Evolutionary conservation across 2,329 filamentous ascomycete genomes (phyloP), one percentile per base, ranked within the genome.

Genomic region (Didymellaceae sp.): DNA sequence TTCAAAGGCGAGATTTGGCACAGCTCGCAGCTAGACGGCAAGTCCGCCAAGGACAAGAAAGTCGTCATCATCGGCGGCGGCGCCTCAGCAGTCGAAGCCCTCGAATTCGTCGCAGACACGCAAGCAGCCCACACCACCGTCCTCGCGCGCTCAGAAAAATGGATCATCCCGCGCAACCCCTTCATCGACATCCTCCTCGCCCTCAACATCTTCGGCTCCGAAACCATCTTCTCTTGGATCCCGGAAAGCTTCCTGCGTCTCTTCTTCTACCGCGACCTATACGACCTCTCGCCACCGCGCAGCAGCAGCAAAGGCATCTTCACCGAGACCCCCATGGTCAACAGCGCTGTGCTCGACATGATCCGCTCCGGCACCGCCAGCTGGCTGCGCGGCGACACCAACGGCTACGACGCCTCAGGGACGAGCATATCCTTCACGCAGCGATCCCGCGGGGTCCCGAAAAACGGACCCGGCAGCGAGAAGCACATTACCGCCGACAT

Each of bases 311-410:
- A 87, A 63, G 89, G 89, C 7, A 75, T 94, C n/a, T 95, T 91
- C 70, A 91, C 82, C 21, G 87, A 89, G 42, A 95, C 90, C 0
- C 90, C 90, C 0, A 93, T 94, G 89, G 89, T 94, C 18, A 95
- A 94, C 72, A 88, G 86, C 13, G 86, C 91, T 35, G 82, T 95
- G 1, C 87, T 96, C 73, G 78, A 88, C 38, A 87, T 88, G 62
- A 82, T 95, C 24, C 86, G 90, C 14, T 75, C 78, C 1, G 88
- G 88, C 9, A 81, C 84, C 58, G 89, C 89, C 0, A 82, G 87
- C 55, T 95, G 91, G 91, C 76, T 94, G 1, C 86, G 90, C 10
- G 89, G 90, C 49, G 91, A 95, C 64, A 90, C 94, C 57, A 75
- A 87, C 26, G 78, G 77, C 10, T 85, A 92, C 54, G 80, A 82